These are phyloP conservation scores for Neonectria sp. DNA, from an alignment of 2,329 filamentous ascomycete genomes.

Conservation along the genomic window DNA sequence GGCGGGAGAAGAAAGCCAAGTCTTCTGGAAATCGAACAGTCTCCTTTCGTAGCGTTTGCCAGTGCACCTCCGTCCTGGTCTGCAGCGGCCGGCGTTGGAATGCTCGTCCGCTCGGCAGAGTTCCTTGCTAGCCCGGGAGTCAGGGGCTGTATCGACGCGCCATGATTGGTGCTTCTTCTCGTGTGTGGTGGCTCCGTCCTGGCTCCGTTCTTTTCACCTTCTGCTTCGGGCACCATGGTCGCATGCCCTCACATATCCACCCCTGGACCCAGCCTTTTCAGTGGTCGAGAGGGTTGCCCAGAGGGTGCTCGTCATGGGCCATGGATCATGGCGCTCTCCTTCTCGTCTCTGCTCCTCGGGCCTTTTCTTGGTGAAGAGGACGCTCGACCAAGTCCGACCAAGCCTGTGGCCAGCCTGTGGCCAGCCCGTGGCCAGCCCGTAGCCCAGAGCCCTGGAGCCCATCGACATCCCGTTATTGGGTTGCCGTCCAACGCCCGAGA, in stretches of 20 bases:
- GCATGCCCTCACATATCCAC: slow-evolving; percentile 51
- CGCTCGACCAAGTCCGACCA: slow-evolving; percentile 3
- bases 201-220: slow-evolving; percentile 50
- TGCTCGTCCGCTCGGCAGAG: slow-evolving; percentile 46
- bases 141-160: slow-evolving; percentile 46
- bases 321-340: slow-evolving; percentile 41
- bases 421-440: slow-evolving; percentile 5
- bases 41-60: slow-evolving; percentile 24
- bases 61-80: slow-evolving; percentile 20
- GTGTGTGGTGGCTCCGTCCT: slow-evolving; percentile 49
- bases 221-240: slow-evolving; percentile 54
- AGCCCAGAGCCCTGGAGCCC: slow-evolving; percentile 11
- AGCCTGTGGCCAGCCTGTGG: background rate
- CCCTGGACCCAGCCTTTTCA: slow-evolving; percentile 45
- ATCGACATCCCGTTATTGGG: slow-evolving; percentile 6
- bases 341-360: slow-evolving; percentile 41
- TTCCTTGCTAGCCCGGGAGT: slow-evolving; percentile 40
- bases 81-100: slow-evolving; percentile 38
- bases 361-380: slow-evolving; percentile 40
- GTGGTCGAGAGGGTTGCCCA: slow-evolving; percentile 44
- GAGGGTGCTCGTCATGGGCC: slow-evolving; percentile 29
- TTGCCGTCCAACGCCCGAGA: slow-evolving; percentile 6
- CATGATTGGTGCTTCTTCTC: slow-evolving; percentile 51
- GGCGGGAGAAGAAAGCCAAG: slow-evolving; percentile 41
- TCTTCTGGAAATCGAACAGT: slow-evolving; percentile 48